Base-by-base conservation (phyloP, 2,329 filamentous ascomycete genomes). In the Fusarium austroafricanum region DNA sequence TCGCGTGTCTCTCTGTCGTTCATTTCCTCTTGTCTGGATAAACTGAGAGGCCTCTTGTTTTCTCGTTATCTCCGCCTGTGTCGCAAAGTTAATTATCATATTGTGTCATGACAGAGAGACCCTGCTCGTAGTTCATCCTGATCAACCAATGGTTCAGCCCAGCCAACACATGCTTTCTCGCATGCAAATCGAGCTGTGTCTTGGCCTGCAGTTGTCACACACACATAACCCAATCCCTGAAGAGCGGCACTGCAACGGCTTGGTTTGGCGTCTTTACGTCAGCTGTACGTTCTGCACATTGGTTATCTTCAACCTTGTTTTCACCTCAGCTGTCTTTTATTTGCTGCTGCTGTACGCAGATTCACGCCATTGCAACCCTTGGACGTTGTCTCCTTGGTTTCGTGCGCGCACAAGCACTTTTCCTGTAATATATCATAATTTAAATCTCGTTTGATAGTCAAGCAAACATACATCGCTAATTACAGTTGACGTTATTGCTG, bases 161-260 rank as follows among this genome's bases (percentile, higher is more conserved):
- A 50, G 45, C 61, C 59, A 51, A 61, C 56, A 54, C 71, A 73
- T 73, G 68, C 62, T 64, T 61, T 61, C 57, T 61, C 46, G 64
- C 59, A 68, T 60, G 52, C 54, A 45, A 60, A 70, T 71, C 69
- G 56, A 65, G 58, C 53, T 67, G 57, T 52, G 61, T 54, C 70
- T 73, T 73, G 71, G 68, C 71, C 51, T 73, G 68, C 70, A 72
- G 54, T 68, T 65, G 35, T 59, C 45, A 69, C 61, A 65, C 55
- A 39, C 39, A 64, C 47, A 61, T 43, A 53, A 46, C 33, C 56
- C 46, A 59, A 58, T 64, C 60, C 59, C 52, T 59, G 59, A 18
- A 26, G 37, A 59, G 66, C 65, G 61, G 50, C 28, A 68, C 37
- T 56, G 60, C 45, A 67, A 64, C 61, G 56, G 66, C 33, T 53